Evolutionary conservation across 768 basidiomycete species (phyloP).

Genomic region (Tylopilus felleus): DNA sequence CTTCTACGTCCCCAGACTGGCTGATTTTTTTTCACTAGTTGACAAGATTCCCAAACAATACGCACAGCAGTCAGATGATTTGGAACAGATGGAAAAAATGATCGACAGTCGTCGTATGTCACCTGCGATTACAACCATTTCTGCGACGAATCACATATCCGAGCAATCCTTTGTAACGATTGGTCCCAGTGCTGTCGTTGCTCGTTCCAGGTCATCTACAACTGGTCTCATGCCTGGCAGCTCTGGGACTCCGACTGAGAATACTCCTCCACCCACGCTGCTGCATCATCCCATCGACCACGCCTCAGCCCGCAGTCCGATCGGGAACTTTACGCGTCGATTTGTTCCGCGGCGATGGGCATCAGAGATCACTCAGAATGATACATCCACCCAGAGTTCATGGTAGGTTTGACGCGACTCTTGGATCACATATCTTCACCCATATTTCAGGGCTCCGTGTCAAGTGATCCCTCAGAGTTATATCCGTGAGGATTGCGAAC

Average conservation of each 20-base stretch:
- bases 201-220: constrained; percentile 19
- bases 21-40: not conserved
- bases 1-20: no score
- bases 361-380: not conserved
- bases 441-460: not conserved
- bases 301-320: not conserved
- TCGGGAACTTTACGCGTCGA: not conserved
- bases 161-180: not conserved
- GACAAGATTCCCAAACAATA: constrained; percentile 26
- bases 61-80: constrained; percentile 62
- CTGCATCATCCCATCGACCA: no score
- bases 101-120: no score
- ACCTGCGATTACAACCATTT: no score
- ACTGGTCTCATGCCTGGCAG: constrained; percentile 16
- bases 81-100: constrained; percentile 18
- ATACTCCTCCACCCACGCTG: not conserved
- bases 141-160: not conserved
- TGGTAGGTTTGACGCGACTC: not conserved
- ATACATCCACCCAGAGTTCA: not conserved
- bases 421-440: not conserved
- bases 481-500: constrained; percentile 31
- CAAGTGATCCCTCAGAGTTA: constrained; percentile 18
- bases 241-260: constrained; percentile 7
- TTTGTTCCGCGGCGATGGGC: not conserved
- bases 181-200: no score